Conservation (phyloP, 2,329 filamentous ascomycete species). For the Fusarium acutatum region DNA sequence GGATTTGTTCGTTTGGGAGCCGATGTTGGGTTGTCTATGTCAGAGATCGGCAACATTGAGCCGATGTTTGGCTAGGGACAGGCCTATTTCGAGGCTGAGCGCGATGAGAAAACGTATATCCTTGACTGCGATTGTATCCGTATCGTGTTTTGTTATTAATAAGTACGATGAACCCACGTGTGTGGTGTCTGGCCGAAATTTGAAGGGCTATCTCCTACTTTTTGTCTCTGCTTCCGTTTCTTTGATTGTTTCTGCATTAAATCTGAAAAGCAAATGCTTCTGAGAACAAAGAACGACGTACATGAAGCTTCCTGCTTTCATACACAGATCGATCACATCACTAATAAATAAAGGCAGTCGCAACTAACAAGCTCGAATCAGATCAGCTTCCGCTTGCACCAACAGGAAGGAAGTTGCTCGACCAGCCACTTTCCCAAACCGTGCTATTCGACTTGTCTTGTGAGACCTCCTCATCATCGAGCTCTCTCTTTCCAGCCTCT, state of each 20-base stretch:
- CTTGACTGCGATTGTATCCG: background rate
- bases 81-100: slow-evolving; percentile 23
- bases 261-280: background rate
- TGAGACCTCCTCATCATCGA: slow-evolving; percentile 10
- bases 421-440: slow-evolving; percentile 19
- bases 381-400: background rate
- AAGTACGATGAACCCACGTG: slow-evolving; percentile 9
- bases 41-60: slow-evolving; percentile 19
- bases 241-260: background rate
- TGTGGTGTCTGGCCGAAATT: background rate
- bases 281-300: background rate
- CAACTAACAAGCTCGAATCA: slow-evolving; percentile 7
- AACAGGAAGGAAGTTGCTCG: slow-evolving; percentile 2
- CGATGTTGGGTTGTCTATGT: background rate
- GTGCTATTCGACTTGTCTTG: slow-evolving; percentile 4
- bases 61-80: slow-evolving; percentile 10
- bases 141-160: slow-evolving; percentile 7
- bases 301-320: slow-evolving; percentile 10
- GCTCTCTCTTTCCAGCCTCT: slow-evolving; percentile 7
- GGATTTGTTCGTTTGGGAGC: background rate
- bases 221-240: background rate
- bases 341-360: background rate
- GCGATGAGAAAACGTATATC: slow-evolving; percentile 16
- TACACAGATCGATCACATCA: background rate
- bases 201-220: background rate